Percentiles rank a stretch among this genome's conserved stretches.
These are phyloP conservation scores for Ceratocystiopsis sp. DNA, from an alignment of 2,329 filamentous ascomycete species.

Conservation along the genomic window DNA sequence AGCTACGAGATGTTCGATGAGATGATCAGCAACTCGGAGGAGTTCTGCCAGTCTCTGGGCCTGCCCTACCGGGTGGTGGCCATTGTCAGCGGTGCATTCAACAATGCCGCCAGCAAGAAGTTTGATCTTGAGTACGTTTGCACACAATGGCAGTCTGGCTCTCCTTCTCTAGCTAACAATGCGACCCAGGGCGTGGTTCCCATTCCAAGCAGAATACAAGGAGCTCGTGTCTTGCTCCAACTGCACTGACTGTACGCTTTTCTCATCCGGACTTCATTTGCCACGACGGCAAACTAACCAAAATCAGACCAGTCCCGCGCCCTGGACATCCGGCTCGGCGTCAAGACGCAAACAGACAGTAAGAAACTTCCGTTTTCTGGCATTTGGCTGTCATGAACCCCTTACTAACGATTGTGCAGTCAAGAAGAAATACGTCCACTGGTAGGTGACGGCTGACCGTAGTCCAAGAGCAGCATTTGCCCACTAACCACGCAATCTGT, in stretches of 20 bases:
- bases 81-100: slow-evolving; percentile 91
- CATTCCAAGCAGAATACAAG: slow-evolving; percentile 94
- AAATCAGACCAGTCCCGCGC: slow-evolving; percentile 61
- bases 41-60: slow-evolving; percentile 82
- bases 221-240: slow-evolving; percentile 96
- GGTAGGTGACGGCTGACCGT: slow-evolving; percentile 16
- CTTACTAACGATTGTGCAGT: background rate
- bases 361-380: slow-evolving; percentile 14
- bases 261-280: too few relatives aligned
- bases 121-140: slow-evolving; percentile 58
- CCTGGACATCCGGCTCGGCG: slow-evolving; percentile 79
- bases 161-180: too few relatives aligned
- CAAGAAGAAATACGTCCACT: slow-evolving; percentile 89
- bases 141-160: slow-evolving; percentile 31
- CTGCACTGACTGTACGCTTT: slow-evolving; percentile 57
- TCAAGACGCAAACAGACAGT: slow-evolving; percentile 64
- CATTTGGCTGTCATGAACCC: background rate
- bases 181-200: slow-evolving; percentile 51
- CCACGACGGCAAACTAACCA: background rate
- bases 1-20: slow-evolving; percentile 87
- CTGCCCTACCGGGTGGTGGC: slow-evolving; percentile 83
- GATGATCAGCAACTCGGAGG: slow-evolving; percentile 83
- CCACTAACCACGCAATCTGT: background rate
- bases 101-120: slow-evolving; percentile 77
- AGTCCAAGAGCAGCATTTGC: background rate